A percentile compares a stretch with the other conserved stretches of the same genome.
Evolutionary conservation across 2,329 filamentous ascomycete genomes (phyloP).

Genomic region (Torrubiellomyces zombiae): DNA sequence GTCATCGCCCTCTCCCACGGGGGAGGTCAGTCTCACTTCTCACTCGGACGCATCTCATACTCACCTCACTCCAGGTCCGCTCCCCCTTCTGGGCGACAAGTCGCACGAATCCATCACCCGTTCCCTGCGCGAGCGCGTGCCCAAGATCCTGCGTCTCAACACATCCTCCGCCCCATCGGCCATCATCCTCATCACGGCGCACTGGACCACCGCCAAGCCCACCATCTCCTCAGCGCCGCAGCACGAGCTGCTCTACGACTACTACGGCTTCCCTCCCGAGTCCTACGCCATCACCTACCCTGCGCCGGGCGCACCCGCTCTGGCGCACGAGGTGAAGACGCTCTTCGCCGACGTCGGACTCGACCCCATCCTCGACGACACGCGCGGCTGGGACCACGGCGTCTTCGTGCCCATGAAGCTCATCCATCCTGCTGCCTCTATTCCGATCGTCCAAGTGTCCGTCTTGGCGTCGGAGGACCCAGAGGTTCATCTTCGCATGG

Average conservation of each 20-base stretch:
- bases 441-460: conserved; percentile 40
- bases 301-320: conserved; percentile 34
- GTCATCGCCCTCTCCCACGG: conserved; percentile 33
- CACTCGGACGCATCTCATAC: not conserved
- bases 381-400: conserved; percentile 41
- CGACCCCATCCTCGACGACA: conserved; percentile 17
- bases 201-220: conserved; percentile 34
- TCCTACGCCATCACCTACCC: conserved; percentile 38
- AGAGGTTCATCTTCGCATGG: conserved; percentile 30
- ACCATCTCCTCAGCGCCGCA: conserved; percentile 31
- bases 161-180: conserved; percentile 31
- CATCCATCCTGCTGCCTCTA: conserved; percentile 30
- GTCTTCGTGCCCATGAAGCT: conserved; percentile 42
- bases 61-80: conserved; percentile 23
- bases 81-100: conserved; percentile 41
- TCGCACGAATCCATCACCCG: conserved; percentile 30
- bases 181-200: conserved; percentile 40
- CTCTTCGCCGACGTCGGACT: conserved; percentile 30
- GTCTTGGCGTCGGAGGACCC: conserved; percentile 36
- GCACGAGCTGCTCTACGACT: conserved; percentile 39
- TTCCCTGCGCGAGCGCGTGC: conserved; percentile 35
- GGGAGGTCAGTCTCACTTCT: conserved; percentile 18
- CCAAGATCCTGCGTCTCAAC: conserved; percentile 36
- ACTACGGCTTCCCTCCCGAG: conserved; percentile 40
- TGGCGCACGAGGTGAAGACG: conserved; percentile 31